Evolutionary conservation across 768 basidiomycete genomes (phyloP), one percentile per base, ranked within the genome.

Genomic region (Paxillus ammoniavirescens): DNA sequence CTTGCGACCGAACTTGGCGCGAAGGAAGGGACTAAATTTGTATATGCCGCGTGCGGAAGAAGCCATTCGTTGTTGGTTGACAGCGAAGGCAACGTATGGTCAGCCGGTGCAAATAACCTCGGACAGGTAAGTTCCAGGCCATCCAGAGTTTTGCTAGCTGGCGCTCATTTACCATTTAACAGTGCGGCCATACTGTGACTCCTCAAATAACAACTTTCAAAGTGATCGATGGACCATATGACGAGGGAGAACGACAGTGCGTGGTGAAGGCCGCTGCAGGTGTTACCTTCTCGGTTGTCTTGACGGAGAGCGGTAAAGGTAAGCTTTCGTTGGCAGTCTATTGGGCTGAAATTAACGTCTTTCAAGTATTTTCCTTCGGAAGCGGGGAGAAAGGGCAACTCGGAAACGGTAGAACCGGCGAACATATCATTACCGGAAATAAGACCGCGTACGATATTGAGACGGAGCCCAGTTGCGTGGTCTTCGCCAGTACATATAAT

Each of bases 311-410:
- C n/a, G 96, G 94, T 21, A 87, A 84, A 77, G 84, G 91, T 86
- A 57, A 47, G 77, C 26, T 36, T 49, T 53, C 33, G 8, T 9
- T 3, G n/a, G 37, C 46, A 33, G 3, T 36, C 13, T 46, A 36
- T 42, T 14, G 15, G 41, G 38, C 45, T 55, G 28, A 42, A 45
- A 49, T 30, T n/a, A 28, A 49, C 23, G 56, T 38, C 26, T 21
- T 47, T 46, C 60, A 56, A 89, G 92, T 96, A 2, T 98, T 88
- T 62, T 80, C 92, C 1, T 88, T 93, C 58, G 96, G 96, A 33
- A 94, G 91, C 47, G 91, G 86, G 18, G 94, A 97, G 70, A 86
- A 91, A 54, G 96, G 96, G 1, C 95, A 97, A 59, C 76, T 98
- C 0, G 96, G 93, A 0, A 95, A 93, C 66, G 96, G 95, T 15